phyloP scores from a whole-genome alignment of 106 monocot species.

The Ottelia alismoides region DNA sequence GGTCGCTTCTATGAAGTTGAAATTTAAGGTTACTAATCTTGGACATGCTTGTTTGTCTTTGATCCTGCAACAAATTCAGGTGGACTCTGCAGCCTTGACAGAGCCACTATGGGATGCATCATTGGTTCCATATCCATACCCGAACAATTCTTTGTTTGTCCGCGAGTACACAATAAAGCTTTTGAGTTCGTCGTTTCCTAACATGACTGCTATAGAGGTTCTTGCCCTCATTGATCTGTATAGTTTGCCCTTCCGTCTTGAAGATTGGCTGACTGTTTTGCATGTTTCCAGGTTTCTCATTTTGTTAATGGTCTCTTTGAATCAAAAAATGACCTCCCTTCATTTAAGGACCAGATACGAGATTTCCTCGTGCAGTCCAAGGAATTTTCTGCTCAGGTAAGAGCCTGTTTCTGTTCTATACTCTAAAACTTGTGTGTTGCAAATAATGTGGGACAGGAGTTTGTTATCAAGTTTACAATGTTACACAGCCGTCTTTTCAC shows the following conservation, averaged over 20 bases:
- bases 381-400: slow-evolving; percentile 99
- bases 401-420: no score
- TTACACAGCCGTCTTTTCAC: no score
- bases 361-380: slow-evolving; percentile 98
- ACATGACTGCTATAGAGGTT: slow-evolving; percentile 88
- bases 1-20: no score
- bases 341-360: slow-evolving; percentile 84
- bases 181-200: slow-evolving; percentile 83
- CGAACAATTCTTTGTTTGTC: slow-evolving; percentile 77
- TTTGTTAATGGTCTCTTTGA: slow-evolving; percentile 86
- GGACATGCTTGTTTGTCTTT: no score
- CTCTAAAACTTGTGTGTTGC: no score
- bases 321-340: slow-evolving; percentile 61
- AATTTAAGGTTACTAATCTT: no score
- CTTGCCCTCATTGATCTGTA: no score
- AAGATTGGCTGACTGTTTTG: no score
- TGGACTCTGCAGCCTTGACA: slow-evolving; percentile 61
- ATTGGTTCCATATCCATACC: slow-evolving; percentile 54
- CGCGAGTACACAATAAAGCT: slow-evolving; percentile 92
- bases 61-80: no score
- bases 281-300: slow-evolving; percentile 55
- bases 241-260: no score
- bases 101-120: slow-evolving; percentile 95
- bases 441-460: no score
- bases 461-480: no score